Conservation (phyloP, 78 protist genomes). For the Dictyostelium discoideum region DNA sequence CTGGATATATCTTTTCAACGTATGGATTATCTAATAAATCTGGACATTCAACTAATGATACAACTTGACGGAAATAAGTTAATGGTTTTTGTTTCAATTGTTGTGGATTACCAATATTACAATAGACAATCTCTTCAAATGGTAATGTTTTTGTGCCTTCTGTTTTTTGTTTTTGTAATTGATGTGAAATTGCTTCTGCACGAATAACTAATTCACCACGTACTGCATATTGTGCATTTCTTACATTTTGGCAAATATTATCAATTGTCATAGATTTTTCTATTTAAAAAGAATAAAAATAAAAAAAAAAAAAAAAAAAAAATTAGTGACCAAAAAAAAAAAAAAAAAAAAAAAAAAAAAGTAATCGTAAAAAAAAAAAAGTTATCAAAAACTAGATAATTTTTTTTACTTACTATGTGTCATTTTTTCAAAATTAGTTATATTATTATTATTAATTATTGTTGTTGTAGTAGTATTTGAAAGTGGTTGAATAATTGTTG, state of each 20-base stretch:
- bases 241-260: constrained; percentile 81
- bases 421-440: neutral
- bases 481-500: constrained; percentile 7
- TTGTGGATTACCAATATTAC: constrained; percentile 99
- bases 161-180: constrained; percentile 24
- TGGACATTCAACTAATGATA: constrained; percentile 81
- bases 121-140: constrained; percentile 91
- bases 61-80: constrained; percentile 96
- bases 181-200: constrained; percentile 71
- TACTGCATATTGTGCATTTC: constrained; percentile 89
- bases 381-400: neutral
- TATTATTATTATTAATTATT: neutral
- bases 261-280: constrained; percentile 75
- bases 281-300: neutral
- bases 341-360: neutral
- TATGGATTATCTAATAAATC: constrained; percentile 49
- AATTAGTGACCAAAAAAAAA: neutral
- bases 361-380: neutral
- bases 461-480: neutral
- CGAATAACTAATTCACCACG: constrained; percentile 89
- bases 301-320: neutral
- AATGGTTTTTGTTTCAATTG: constrained; percentile 96
- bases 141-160: constrained; percentile 67
- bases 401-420: neutral
- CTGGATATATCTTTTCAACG: constrained; percentile 69